Evolutionary conservation across 148 eudicot species (phyloP).

Genomic region (Polygonum maritimum): DNA sequence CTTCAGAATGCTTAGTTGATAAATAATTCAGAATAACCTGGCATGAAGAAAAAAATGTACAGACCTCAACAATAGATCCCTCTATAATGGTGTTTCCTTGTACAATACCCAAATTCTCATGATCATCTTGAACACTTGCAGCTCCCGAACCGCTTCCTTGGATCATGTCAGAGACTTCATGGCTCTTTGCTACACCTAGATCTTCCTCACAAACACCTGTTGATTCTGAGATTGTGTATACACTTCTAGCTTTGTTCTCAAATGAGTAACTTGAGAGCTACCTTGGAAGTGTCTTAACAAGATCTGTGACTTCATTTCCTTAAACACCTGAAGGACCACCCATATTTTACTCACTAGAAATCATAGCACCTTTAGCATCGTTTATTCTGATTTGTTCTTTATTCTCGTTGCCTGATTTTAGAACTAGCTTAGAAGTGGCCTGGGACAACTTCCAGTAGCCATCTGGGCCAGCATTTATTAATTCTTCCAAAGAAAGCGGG

Average conservation of each 20-base stretch:
- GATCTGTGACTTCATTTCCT: slow-evolving; percentile 19
- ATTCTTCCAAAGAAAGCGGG: slow-evolving; percentile 46
- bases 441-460: slow-evolving; percentile 60
- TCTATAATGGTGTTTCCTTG: slow-evolving; percentile 40
- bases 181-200: slow-evolving; percentile 17
- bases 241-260: slow-evolving; percentile 17
- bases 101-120: slow-evolving; percentile 12
- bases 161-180: slow-evolving; percentile 22
- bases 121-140: slow-evolving; percentile 21
- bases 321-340: slow-evolving; percentile 17
- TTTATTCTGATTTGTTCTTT: slow-evolving; percentile 13
- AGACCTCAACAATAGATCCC: slow-evolving; percentile 74
- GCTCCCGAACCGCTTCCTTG: slow-evolving; percentile 22
- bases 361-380: slow-evolving; percentile 18
- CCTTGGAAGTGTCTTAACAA: slow-evolving; percentile 16
- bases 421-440: slow-evolving; percentile 22
- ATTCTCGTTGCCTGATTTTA: slow-evolving; percentile 16
- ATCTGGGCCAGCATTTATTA: slow-evolving; percentile 67
- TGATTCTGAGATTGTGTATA: slow-evolving; percentile 21
- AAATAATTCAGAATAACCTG: neutral
- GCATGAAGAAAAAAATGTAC: slow-evolving; percentile 1
- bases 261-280: slow-evolving; percentile 20
- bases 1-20: neutral
- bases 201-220: slow-evolving; percentile 21
- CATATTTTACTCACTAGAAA: slow-evolving; percentile 18